Base-by-base conservation (phyloP, 441 rosid species). In the Brassica hybrid region DNA sequence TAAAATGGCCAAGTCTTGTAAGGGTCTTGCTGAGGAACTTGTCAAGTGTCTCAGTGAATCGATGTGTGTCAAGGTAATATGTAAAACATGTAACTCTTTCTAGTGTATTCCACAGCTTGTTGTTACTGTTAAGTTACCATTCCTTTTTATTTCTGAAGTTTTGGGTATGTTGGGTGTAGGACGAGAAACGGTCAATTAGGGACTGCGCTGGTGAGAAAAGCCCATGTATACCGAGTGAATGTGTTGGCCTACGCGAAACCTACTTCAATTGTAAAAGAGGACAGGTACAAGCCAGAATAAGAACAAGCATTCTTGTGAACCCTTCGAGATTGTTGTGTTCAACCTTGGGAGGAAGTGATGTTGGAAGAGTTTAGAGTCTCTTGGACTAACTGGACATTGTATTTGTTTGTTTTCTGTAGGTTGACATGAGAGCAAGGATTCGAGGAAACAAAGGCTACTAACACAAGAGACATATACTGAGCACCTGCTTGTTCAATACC, bases 221-320 rank as follows among this genome's bases (percentile, higher is more conserved):
- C 81, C 96, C 98, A 11, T 87, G 81, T 48, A 90, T 93, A 69
- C 81, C 94, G 2, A 89, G 89, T 21, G 94, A 95, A 76, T 90
- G 97, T 82, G 94, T 93, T 9, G 98, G 99, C 27, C 88, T 94
- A 16, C 83, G 98, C 63, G 97, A 88, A 84, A 93, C 96, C 54
- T 90, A 90, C 81, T 91, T 93, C 88, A 91, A 91, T 77, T 90
- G 97, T 93, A 95, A 93, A 85, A 81, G 99, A 85, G 96, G 98
- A 78, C 97, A 94, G n/a, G n/a, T n/a, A n/a, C n/a, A n/a, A n/a
- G n/a, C n/a, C n/a, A n/a, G n/a, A n/a, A n/a, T n/a, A n/a, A n/a
- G n/a, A n/a, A n/a, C n/a, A n/a, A n/a, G n/a, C n/a, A n/a, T 50
- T 67, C 27, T 23, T 23, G 3, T 23, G 27, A 23, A 58, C 14